phyloP scores from a whole-genome alignment of 495 filamentous ascomycete species.

The Hyaloscypha variabilis region DNA sequence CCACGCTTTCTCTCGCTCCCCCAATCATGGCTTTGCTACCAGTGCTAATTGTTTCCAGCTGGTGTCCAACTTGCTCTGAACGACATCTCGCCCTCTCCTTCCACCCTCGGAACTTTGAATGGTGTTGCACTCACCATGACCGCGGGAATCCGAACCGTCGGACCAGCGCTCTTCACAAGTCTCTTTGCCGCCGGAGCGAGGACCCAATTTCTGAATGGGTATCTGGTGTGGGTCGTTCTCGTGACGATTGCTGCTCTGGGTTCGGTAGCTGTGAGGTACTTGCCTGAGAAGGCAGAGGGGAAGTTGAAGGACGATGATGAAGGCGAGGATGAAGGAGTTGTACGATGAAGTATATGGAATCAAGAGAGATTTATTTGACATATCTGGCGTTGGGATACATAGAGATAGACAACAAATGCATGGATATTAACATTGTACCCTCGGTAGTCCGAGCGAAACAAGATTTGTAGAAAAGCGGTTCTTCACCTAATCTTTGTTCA shows the following conservation, averaged over 20 bases:
- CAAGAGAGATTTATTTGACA: not conserved
- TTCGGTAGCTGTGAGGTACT: conserved; percentile 43
- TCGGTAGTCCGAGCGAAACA: not conserved
- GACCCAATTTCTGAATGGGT: conserved; percentile 56
- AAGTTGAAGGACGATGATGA: conserved; percentile 20
- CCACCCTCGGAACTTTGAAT: conserved; percentile 65
- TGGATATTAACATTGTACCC: not conserved
- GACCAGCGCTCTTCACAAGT: conserved; percentile 60
- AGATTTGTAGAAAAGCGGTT: not conserved
- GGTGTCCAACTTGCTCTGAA: conserved; percentile 69
- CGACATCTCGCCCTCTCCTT: conserved; percentile 60
- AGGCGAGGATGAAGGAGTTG: not conserved
- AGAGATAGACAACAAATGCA: not conserved
- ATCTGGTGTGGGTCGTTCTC: conserved; percentile 68
- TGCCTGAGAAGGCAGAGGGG: conserved; percentile 53
- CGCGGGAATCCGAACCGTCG: conserved; percentile 56
- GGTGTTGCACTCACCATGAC: conserved; percentile 59
- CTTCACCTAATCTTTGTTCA: no score
- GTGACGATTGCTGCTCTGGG: conserved; percentile 48
- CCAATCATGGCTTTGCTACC: not conserved
- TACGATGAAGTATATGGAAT: not conserved
- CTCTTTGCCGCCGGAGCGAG: conserved; percentile 63
- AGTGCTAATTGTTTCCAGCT: conserved; percentile 32
- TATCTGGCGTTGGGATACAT: not conserved
- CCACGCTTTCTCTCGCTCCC: not conserved